These are phyloP conservation scores for Trypanosoma mega DNA, from an alignment of 208 protist genomes.

Conservation along the genomic window DNA sequence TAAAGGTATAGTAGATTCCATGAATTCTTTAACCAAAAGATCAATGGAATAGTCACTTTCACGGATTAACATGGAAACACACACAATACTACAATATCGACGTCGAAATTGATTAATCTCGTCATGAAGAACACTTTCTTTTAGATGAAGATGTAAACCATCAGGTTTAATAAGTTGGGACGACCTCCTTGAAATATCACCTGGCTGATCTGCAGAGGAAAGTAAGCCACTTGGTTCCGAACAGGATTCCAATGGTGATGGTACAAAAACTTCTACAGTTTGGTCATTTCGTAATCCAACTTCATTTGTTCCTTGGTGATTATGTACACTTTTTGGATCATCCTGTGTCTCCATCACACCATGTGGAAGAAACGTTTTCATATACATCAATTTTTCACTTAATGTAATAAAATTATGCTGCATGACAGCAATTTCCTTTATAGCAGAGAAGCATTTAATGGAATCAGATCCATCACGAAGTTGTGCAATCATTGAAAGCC, in stretches of 20 bases:
- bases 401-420: constrained; percentile 48
- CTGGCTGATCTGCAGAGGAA: too few relatives aligned
- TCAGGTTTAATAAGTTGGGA: background rate
- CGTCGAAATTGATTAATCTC: constrained; percentile 47
- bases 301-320: constrained; percentile 1
- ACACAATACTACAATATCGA: constrained; percentile 46
- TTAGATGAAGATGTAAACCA: constrained; percentile 20
- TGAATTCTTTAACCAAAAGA: constrained; percentile 31
- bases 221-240: too few relatives aligned
- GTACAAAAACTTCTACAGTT: too few relatives aligned
- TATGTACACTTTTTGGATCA: too few relatives aligned
- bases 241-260: too few relatives aligned
- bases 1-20: constrained; percentile 40
- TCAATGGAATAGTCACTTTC: constrained; percentile 17
- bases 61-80: background rate
- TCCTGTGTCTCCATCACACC: constrained; percentile 45
- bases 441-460: constrained; percentile 6
- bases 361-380: constrained; percentile 55
- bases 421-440: constrained; percentile 53
- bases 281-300: constrained; percentile 7
- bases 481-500: constrained; percentile 36
- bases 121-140: constrained; percentile 38
- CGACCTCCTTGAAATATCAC: too few relatives aligned
- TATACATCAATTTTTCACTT: constrained; percentile 49
- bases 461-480: constrained; percentile 41